Evolutionary conservation across 345 rosid genomes (phyloP), one percentile per base, ranked within the genome.

Genomic region (Bruguiera sexangula): DNA sequence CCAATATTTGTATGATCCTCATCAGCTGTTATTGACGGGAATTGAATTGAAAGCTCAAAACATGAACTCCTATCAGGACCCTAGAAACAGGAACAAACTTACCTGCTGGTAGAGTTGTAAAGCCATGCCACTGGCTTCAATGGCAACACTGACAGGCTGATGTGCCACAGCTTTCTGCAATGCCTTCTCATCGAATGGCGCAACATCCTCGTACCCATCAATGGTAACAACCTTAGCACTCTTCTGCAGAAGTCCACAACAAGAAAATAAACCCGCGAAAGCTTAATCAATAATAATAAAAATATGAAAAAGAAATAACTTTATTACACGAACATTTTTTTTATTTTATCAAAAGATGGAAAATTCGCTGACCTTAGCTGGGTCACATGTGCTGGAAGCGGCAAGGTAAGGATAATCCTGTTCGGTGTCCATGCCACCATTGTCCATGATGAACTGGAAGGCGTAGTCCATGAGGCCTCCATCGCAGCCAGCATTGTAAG

Each of bases 81-180:
- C 29, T 56, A 1, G 24, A 27, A 21, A 24, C 18, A 56, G 3
- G 51, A 36, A 26, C 3, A 15, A 31, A 51, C 68, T 52, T 69
- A 64, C 73, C 27, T 60, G 58, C 37, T 63, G 65, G 64, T 75
- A 75, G 46, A 75, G 59, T 56, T 75, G 78, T 8, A 75, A 69
- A 34, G 73, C 52, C 73, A 57, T 57, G 60, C 73, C 73, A 56
- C 73, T 51, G 22, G 78, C 73, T 63, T 75, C 73, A 69, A 69
- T 75, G 66, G 73, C 78, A 34, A 69, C 78, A 34, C 78, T 75
- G 19, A 69, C 69, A 6, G 78, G 78, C 52, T 75, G 78, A 59
- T 75, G 61, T 26, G 78, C 59, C 21, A 75, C 73, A 6, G 70
- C 78, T 59, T 75, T 75, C 65, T 75, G 65, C 62, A 75, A 59